Evolutionary conservation across 1,139 yeast species (phyloP), one percentile per base, ranked within the genome.

Genomic region (Yamadazyma songkhlaensis): DNA sequence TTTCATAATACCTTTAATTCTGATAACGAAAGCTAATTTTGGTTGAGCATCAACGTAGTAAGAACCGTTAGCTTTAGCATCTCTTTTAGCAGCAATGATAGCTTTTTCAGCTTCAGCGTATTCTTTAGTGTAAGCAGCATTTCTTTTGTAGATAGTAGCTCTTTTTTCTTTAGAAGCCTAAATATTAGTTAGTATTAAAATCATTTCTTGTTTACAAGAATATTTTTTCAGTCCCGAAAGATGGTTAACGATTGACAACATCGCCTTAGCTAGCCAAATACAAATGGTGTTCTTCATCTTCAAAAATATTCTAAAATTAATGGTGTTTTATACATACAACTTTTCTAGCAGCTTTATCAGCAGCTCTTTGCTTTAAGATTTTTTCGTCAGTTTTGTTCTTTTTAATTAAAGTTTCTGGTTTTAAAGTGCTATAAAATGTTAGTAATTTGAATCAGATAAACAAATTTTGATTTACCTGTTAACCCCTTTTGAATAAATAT

Each of bases 1-100:
- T 86, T 92, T 92, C 90, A 81, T 88, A 74, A 92, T 88, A 92
- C 98, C 98, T 92, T 92, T 92, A 83, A 92, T 92, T 84, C 98
- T 92, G 72, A 92, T 81, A 66, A 92, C 95, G 72, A 92, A 90
- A 59, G 88, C 96, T 66, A 92, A 84, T 77, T 89, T 90, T 64
- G 87, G 81, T 81, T 92, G 95, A 69, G 96, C 96, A 64, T 87
- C 95, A 63, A 92, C 97, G 80, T 84, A 92, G 89, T 83, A 88
- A 64, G 94, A 81, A 72, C 96, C 96, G 64, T 82, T 76, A 68
- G 95, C 95, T 79, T 87, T 89, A 61, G 97, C 97, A 53, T 86
- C 90, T 74, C 97, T 89, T 82, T 84, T 85, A 65, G 96, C 96
- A 48, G 81, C 77, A 67, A 92, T 78, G 69, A 88, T 73, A 60